Evolutionary conservation across 257 asterid genomes (phyloP), one percentile per base, ranked within the genome.

Genomic region (Penstemon davidsonii): DNA sequence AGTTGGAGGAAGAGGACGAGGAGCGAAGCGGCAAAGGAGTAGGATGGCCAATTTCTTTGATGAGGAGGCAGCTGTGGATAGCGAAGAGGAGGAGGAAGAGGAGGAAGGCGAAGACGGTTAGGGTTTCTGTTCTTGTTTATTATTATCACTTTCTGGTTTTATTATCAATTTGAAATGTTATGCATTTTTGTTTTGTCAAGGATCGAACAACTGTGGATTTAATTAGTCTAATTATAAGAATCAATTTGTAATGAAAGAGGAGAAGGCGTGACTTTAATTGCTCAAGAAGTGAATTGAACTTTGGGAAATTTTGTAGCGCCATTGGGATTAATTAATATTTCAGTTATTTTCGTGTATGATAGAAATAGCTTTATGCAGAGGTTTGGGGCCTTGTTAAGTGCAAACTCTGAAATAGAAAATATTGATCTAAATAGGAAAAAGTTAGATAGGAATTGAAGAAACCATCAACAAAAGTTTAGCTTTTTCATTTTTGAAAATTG

Each of bases 71-170:
- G 78, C 71, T 3, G 97, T 88, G 65, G 96, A 88, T 57, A 90
- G 87, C 72, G 98, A 88, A 33, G 97, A 87, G 1, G 98, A 93
- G 0, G 98, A 93, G 77, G 97, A 94, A 40, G 99, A 94, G 25
- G 96, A 90, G 55, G 99, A 88, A 51, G 96, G 83, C 73, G 99
- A 90, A 60, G 99, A 90, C 67, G 97, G 97, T 90, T 72, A 83
- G 85, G 55, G 52, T 68, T 71, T 55, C 8, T 54, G 53, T 3
- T 0, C 33, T 25, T 25, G 33, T 25, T 25, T 25, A 25, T 25
- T 2, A 25, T 25, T 25, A 25, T 25, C 33, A 2, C 33, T 5
- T 6, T 12, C 33, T 25, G 33, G 33, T 9, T 45, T 19, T 62
- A 25, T 25, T 25, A 25, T 25, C 52, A 51, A 13, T 67, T 60